Percentiles rank a stretch among this genome's conserved stretches.
Evolutionary conservation across 345 rosid genomes (phyloP).

Genomic region (Camelina hispida): DNA sequence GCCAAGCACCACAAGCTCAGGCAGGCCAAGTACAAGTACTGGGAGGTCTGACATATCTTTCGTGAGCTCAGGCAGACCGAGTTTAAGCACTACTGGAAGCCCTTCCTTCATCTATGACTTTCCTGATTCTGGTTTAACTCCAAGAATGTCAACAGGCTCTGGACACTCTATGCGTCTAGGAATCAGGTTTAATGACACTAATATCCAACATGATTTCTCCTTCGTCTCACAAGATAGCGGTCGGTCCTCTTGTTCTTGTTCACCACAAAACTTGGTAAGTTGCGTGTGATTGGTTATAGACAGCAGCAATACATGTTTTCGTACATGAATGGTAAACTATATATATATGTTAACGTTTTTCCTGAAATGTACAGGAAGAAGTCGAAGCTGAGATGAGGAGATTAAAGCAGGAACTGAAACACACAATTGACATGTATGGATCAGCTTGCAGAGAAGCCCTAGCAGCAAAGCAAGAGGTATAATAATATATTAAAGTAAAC

Average conservation of each 20-base stretch:
- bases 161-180: conserved; percentile 62
- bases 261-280: conserved; percentile 65
- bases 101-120: conserved; percentile 59
- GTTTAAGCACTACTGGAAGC: conserved; percentile 54
- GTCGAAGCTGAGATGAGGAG: conserved; percentile 88
- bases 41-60: conserved; percentile 72
- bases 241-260: conserved; percentile 60
- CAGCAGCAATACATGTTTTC: conserved; percentile 24
- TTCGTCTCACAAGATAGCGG: conserved; percentile 61
- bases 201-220: conserved; percentile 57
- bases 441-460: conserved; percentile 91
- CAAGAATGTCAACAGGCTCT: conserved; percentile 62
- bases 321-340: conserved; percentile 1
- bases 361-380: conserved; percentile 57
- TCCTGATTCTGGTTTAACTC: conserved; percentile 50
- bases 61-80: conserved; percentile 83
- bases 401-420: conserved; percentile 79
- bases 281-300: conserved; percentile 12
- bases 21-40: conserved; percentile 44
- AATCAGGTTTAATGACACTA: conserved; percentile 50
- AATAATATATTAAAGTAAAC: neutral
- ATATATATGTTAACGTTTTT: conserved; percentile 22
- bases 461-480: conserved; percentile 79
- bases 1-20: conserved; percentile 38
- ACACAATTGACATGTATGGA: conserved; percentile 82